Conservation (phyloP, 2,329 filamentous ascomycete genomes). For the Cladophialophora carrionii region DNA sequence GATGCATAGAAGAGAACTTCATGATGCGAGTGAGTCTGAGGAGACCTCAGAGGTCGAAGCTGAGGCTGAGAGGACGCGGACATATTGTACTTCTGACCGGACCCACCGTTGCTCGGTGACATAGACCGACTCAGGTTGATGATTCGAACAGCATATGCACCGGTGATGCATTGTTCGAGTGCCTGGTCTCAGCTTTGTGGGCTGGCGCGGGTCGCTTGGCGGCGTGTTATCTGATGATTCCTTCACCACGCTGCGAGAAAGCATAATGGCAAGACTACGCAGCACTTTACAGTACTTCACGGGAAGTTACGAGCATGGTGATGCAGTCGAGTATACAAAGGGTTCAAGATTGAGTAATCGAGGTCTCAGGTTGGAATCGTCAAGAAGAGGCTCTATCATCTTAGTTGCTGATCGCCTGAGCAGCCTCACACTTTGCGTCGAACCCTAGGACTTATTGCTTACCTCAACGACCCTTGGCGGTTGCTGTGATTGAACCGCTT, state of each 20-base stretch:
- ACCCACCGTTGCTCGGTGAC: not conserved
- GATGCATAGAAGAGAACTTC: not conserved
- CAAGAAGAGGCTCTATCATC: not conserved
- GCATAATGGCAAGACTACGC: not conserved
- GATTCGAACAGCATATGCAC: not conserved
- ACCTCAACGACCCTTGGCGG: not conserved
- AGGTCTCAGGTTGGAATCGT: not conserved
- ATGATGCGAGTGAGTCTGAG: not conserved
- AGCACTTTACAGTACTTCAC: not conserved
- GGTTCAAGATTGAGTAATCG: not conserved
- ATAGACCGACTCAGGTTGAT: not conserved
- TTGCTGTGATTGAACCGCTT: not conserved
- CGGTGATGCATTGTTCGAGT: not conserved
- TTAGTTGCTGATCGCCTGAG: not conserved
- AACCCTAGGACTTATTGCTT: not conserved
- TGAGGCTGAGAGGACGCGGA: not conserved
- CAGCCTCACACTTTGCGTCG: not conserved
- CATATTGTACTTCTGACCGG: not conserved
- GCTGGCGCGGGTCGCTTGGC: not conserved
- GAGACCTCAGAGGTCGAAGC: not conserved
- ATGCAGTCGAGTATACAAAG: not conserved
- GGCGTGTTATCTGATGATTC: not conserved
- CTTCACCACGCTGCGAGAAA: not conserved
- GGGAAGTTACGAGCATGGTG: not conserved
- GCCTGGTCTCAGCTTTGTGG: not conserved